phyloP scores from a whole-genome alignment of 2,329 filamentous ascomycete species.

The Ramichloridium luteum region DNA sequence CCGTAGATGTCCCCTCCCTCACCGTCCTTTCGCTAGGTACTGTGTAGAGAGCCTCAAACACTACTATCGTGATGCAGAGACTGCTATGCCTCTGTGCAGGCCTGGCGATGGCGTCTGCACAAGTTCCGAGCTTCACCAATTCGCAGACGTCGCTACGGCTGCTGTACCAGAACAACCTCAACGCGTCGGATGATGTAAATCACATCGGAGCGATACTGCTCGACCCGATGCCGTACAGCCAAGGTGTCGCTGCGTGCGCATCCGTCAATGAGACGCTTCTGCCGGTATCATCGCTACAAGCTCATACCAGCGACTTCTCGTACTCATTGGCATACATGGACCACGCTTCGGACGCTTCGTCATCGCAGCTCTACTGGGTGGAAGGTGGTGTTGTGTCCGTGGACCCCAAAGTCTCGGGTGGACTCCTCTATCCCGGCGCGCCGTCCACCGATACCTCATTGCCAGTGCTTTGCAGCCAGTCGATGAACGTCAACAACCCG shows the following conservation, averaged over 20 bases:
- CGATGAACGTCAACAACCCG: slow-evolving; percentile 25
- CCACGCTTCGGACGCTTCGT: slow-evolving; percentile 28
- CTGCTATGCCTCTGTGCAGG: too few species aligned
- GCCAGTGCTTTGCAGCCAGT: slow-evolving; percentile 42
- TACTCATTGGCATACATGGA: slow-evolving; percentile 35
- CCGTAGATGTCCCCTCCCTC: too few species aligned
- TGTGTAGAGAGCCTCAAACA: too few species aligned
- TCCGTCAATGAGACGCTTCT: slow-evolving; percentile 38
- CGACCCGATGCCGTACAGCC: slow-evolving; percentile 29
- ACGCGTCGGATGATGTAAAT: slow-evolving; percentile 40
- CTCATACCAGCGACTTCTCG: slow-evolving; percentile 35
- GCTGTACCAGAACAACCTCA: slow-evolving; percentile 44
- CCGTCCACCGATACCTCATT: slow-evolving; percentile 23
- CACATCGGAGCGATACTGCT: slow-evolving; percentile 41
- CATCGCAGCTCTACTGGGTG: slow-evolving; percentile 33
- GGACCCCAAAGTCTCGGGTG: slow-evolving; percentile 7
- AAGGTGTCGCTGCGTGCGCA: slow-evolving; percentile 34
- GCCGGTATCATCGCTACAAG: slow-evolving; percentile 29
- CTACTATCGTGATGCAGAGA: too few species aligned
- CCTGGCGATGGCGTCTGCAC: too few species aligned
- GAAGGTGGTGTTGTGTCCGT: slow-evolving; percentile 28
- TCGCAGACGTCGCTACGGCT: slow-evolving; percentile 36
- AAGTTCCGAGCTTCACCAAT: slow-evolving; percentile 20
- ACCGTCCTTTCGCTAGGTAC: too few species aligned
- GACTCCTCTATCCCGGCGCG: slow-evolving; percentile 19